A percentile compares a stretch with the other conserved stretches of the same genome.
phyloP scores from a whole-genome alignment of 139 green algal species.

The Volvox reticuliferus region DNA sequence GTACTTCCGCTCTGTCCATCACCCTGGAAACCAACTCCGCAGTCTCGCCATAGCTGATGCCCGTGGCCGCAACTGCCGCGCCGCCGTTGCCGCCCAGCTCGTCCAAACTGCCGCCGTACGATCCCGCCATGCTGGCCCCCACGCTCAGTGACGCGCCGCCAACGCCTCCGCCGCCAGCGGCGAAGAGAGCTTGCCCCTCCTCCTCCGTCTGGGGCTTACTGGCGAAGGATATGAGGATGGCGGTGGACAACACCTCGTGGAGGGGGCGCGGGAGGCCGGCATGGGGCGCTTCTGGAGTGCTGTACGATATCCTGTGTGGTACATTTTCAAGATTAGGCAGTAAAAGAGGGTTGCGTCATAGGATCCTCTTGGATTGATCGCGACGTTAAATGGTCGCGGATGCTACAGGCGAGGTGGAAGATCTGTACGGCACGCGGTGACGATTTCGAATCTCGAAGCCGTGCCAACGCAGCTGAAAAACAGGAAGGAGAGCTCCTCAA shows the following conservation, averaged over 20 bases:
- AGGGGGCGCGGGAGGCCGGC: conserved; percentile 49
- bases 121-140: not conserved
- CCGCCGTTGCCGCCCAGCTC: not conserved
- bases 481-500: no score
- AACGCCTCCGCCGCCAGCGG: not conserved
- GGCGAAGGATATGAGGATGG: conserved; percentile 21
- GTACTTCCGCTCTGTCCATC: conserved; percentile 51
- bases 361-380: no score
- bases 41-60: conserved; percentile 39
- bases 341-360: no score
- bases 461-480: no score
- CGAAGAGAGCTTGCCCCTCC: not conserved
- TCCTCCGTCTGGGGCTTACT: not conserved
- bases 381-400: not conserved
- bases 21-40: conserved; percentile 43
- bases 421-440: no score
- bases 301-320: conserved; percentile 23
- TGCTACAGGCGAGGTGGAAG: not conserved
- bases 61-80: not conserved
- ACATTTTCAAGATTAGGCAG: not conserved
- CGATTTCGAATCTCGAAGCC: no score
- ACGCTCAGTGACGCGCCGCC: not conserved
- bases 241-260: conserved; percentile 38
- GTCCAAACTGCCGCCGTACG: not conserved
- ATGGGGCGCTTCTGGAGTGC: conserved; percentile 13